Conservation (phyloP, 2,329 filamentous ascomycete species). For the Aspergillus felis region DNA sequence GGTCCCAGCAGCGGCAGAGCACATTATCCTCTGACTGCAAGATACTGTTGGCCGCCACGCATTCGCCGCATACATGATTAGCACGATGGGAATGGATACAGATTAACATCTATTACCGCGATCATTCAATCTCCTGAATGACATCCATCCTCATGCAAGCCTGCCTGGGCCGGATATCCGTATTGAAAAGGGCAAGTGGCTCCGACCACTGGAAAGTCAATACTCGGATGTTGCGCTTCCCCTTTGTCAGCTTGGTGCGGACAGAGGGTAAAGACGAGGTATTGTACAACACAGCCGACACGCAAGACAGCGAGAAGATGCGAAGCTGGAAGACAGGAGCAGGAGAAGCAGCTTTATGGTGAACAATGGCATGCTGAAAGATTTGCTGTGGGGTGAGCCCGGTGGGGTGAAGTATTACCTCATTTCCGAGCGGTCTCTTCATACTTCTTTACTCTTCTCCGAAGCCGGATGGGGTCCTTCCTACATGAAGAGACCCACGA, state of each 20-base stretch:
- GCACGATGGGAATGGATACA: slow-evolving; percentile 57
- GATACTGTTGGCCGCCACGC: slow-evolving; percentile 50
- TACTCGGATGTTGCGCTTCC: background rate
- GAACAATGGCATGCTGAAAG: too few relatives aligned
- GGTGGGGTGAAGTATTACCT: too few relatives aligned
- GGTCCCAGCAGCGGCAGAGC: slow-evolving; percentile 51
- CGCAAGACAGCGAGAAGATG: too few relatives aligned
- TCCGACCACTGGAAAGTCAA: slow-evolving; percentile 45
- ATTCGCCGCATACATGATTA: slow-evolving; percentile 59
- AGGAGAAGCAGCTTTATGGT: too few relatives aligned
- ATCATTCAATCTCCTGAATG: slow-evolving; percentile 11
- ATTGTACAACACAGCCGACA: too few relatives aligned
- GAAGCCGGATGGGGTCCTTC: too few relatives aligned
- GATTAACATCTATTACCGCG: too few relatives aligned
- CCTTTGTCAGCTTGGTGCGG: slow-evolving; percentile 21
- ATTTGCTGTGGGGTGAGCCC: too few relatives aligned
- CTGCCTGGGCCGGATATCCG: slow-evolving; percentile 42
- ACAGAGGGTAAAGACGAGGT: slow-evolving; percentile 21
- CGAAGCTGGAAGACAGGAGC: too few relatives aligned
- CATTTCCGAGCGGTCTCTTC: too few relatives aligned
- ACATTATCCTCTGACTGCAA: slow-evolving; percentile 47
- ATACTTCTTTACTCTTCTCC: too few relatives aligned
- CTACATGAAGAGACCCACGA: too few relatives aligned
- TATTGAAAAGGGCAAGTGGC: slow-evolving; percentile 42
- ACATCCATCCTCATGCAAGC: slow-evolving; percentile 31